Base-by-base conservation (phyloP, 441 rosid species). In the Erysimum cheiri region DNA sequence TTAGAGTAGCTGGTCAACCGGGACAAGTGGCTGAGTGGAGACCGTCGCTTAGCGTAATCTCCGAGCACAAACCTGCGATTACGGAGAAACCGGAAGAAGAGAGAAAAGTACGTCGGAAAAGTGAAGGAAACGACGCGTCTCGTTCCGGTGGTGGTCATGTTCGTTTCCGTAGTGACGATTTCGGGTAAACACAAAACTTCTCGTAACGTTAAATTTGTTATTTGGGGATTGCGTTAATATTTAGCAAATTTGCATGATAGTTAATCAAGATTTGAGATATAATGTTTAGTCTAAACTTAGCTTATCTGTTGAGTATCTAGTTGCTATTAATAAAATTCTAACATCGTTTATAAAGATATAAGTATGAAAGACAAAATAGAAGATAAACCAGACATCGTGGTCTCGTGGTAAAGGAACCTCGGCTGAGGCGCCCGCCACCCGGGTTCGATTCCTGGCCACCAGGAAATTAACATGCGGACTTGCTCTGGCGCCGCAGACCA, bases 41-140 rank as follows among this genome's bases (percentile, higher is more conserved):
- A 71, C 97, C 97, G 4, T 78, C 91, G 7, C 72, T 91, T 36
- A 22, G 60, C 26, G 71, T 83, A 19, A 91, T 91, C 69, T 82
- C 88, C 0, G 97, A 91, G 78, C 81, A 85, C 61, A 80, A 48
- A 41, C 70, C 77, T 57, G 78, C 39, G 49, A 50, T 67, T 40
- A 75, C 62, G 64, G 79, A 48, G 70, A 64, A 46, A 4, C 54
- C 69, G 3, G 49, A 46, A 52, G 71, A 64, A n/a, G 73, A 71
- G 39, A 79, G 72, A 49, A 59, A 17, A 72, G 78, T 77, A 2
- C 80, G 78, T 57, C 73, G 86, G 67, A 84, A 84, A 64, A 76
- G 58, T 50, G 63, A 66, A 5, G 58, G 60, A 2, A 46, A 17
- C 0, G 32, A 13, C 32, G 72, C 66, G 69, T 67, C 78, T 12